phyloP scores from a whole-genome alignment of 2,329 filamentous ascomycete species.

The Bipolaris bicolor region DNA sequence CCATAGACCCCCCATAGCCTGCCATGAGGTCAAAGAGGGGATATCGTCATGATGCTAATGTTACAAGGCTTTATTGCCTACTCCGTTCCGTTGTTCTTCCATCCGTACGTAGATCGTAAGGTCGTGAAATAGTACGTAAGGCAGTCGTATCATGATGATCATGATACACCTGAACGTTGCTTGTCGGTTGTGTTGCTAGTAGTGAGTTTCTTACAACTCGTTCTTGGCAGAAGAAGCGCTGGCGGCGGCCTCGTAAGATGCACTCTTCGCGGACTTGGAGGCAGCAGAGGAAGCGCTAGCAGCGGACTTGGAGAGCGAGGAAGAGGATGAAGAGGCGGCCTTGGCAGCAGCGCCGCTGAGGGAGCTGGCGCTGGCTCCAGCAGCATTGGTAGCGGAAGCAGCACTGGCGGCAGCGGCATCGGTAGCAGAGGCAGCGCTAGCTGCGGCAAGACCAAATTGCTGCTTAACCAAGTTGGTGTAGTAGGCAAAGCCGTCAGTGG shows the following conservation, averaged over 20 bases:
- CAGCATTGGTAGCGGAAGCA: constrained; percentile 34
- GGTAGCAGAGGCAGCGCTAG: constrained; percentile 75
- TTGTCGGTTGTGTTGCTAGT: constrained; percentile 13
- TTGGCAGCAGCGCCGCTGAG: constrained; percentile 30
- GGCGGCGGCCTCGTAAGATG: constrained; percentile 41
- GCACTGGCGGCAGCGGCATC: constrained; percentile 39
- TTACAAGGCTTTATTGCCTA: constrained; percentile 27
- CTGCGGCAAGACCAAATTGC: constrained; percentile 55
- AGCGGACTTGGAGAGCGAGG: constrained; percentile 41
- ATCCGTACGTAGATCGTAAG: constrained; percentile 31
- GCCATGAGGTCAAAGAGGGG: constrained; percentile 24
- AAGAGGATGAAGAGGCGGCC: constrained; percentile 44
- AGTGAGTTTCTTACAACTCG: constrained; percentile 50
- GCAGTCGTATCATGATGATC: constrained; percentile 11
- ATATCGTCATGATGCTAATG: constrained; percentile 35
- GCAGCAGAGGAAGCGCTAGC: constrained; percentile 43
- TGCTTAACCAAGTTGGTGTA: constrained; percentile 53
- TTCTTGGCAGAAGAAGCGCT: constrained; percentile 49
- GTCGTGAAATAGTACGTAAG: constrained; percentile 26
- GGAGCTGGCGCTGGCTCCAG: constrained; percentile 35
- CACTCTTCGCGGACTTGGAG: constrained; percentile 44
- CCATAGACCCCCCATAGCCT: constrained; percentile 27
- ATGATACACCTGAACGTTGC: constrained; percentile 15
- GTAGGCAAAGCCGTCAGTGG: constrained; percentile 59
- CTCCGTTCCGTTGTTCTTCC: constrained; percentile 21